Base-by-base conservation (phyloP, 2,329 filamentous ascomycete species). In the Coleophoma crateriformis region DNA sequence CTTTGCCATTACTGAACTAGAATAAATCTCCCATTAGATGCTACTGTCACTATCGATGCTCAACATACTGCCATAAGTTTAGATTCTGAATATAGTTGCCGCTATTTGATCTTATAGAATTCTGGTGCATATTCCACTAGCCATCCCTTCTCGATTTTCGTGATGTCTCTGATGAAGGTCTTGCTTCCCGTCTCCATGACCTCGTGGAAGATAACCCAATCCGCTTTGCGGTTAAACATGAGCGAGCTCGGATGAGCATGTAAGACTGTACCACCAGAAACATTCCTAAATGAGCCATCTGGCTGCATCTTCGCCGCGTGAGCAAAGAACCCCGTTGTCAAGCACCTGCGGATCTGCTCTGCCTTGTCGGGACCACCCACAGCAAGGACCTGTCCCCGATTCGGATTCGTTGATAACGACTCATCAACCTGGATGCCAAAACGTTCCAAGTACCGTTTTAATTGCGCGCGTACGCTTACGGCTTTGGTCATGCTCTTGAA, bases 201-300 rank as follows among this genome's bases (percentile, higher is more conserved):
- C 70, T 96, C 92, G 61, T 95, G 87, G 64, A 96, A 99, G 33
- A 99, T 79, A 10, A 97, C 90, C 90, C 92, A 97, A 56, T 96
- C 90, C 11, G 90, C 90, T 72, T 95, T 96, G 50, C 91, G 84
- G 67, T 96, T 95, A 74, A 97, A 97, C 83, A 97, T 90, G 58
- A 97, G 71, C 37, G 88, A 95, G 63, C 83, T 95, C 1, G 94
- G 94, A 68, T 99, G 94, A 19, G 90, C 90, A 71, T 95, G 81
- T 47, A 97, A 73, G 4, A 83, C 79, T 46, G 85, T 86, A 37
- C 82, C 83, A 32, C 90, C 90, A 53, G 85, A 84, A n/a, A 96
- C 84, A 46, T 89, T 92, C 58, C 81, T 82, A 66, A 96, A 96
- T 4, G 82, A 91, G 13, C 94, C 94, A 71, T 97, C 92, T 0